phyloP scores from a whole-genome alignment of 257 asterid genomes.

The Lycium ferocissimum region DNA sequence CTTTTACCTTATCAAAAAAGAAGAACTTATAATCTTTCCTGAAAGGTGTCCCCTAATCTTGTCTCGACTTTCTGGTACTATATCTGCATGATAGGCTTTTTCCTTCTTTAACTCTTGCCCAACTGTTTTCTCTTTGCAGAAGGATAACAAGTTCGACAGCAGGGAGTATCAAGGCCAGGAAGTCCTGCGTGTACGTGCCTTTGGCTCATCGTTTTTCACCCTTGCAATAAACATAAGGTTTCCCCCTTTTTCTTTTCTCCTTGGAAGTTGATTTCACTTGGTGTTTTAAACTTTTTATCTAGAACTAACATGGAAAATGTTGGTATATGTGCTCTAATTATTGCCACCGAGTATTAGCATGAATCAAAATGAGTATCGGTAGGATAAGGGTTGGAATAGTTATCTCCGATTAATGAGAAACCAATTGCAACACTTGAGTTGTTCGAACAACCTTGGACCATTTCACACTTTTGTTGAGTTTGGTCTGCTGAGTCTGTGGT shows the following conservation, averaged over 20 bases:
- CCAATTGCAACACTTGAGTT: not conserved
- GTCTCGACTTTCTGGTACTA: constrained; percentile 21
- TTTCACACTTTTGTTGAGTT: not conserved
- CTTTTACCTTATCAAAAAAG: too few relatives aligned
- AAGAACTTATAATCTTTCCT: not conserved
- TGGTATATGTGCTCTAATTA: not conserved
- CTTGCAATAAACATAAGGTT: constrained; percentile 97
- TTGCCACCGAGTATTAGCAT: constrained; percentile 17
- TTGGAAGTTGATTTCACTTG: constrained; percentile 51
- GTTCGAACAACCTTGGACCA: not conserved
- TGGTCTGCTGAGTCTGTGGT: constrained; percentile 22
- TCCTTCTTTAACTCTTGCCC: not conserved
- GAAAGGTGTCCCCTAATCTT: not conserved
- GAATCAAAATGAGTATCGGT: constrained; percentile 3
- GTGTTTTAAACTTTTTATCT: not conserved
- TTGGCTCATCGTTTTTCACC: constrained; percentile 89
- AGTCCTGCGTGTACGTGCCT: constrained; percentile 88
- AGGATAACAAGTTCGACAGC: constrained; percentile 47
- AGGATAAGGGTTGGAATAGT: not conserved
- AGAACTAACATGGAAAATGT: not conserved
- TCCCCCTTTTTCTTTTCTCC: constrained; percentile 38
- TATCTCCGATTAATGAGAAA: constrained; percentile 24
- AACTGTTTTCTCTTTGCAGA: constrained; percentile 47
- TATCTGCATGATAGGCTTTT: constrained; percentile 5
- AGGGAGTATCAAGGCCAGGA: constrained; percentile 75